phyloP scores from a whole-genome alignment of 2,329 filamentous ascomycete species.

The Didymella pomorum region DNA sequence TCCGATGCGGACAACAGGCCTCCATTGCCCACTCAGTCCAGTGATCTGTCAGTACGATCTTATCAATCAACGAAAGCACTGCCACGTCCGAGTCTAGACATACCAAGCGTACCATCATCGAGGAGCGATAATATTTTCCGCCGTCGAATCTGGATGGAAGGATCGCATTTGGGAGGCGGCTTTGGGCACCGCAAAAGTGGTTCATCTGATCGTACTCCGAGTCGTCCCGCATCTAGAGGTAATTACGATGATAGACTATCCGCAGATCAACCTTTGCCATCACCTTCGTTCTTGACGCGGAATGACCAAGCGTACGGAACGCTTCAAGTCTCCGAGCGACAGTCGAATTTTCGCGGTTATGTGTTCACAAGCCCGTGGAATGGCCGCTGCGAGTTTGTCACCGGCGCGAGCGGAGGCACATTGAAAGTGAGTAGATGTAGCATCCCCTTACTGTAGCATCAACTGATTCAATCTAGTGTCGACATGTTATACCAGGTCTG shows the following conservation, averaged over 20 bases:
- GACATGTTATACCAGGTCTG: conserved; percentile 69
- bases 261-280: conserved; percentile 24
- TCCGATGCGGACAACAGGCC: conserved; percentile 27
- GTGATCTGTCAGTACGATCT: conserved; percentile 27
- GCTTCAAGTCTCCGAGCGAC: conserved; percentile 53
- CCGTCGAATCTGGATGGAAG: conserved; percentile 59
- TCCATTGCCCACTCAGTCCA: conserved; percentile 24
- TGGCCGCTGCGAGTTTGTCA: conserved; percentile 84
- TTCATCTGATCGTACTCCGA: conserved; percentile 41
- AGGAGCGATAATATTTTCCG: conserved; percentile 48
- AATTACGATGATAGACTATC: conserved; percentile 31
- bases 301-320: conserved; percentile 41
- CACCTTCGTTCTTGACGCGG: conserved; percentile 31
- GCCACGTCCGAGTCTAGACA: neutral
- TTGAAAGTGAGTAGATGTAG: conserved; percentile 57
- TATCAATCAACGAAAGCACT: conserved; percentile 7
- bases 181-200: conserved; percentile 52
- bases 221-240: conserved; percentile 33
- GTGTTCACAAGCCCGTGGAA: conserved; percentile 87
- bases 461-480: conserved; percentile 58
- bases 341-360: conserved; percentile 69
- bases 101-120: neutral
- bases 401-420: conserved; percentile 76
- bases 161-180: conserved; percentile 49
- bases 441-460: neutral